phyloP scores from a whole-genome alignment of 2,329 filamentous ascomycete genomes.

The Colletotrichum ledebouriae region DNA sequence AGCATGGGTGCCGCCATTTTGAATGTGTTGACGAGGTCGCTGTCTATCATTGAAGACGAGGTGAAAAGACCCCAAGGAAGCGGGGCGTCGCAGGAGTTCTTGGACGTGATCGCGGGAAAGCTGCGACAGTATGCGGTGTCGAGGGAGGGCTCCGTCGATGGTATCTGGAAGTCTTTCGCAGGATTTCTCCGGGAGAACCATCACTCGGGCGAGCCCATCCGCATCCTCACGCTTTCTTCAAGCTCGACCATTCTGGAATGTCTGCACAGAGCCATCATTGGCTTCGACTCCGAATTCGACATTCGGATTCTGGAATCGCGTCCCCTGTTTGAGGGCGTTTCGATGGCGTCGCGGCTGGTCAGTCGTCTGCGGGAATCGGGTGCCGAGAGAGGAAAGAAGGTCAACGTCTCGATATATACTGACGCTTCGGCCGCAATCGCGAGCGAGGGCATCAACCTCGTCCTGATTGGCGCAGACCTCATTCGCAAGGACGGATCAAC shows the following conservation, averaged over 20 bases:
- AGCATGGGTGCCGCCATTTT: slow-evolving; percentile 75
- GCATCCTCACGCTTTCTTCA: slow-evolving; percentile 71
- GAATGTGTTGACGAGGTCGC: slow-evolving; percentile 60
- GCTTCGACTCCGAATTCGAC: slow-evolving; percentile 58
- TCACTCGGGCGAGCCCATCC: slow-evolving; percentile 50
- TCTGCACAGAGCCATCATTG: slow-evolving; percentile 58
- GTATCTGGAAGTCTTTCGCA: slow-evolving; percentile 54
- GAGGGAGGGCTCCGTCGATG: slow-evolving; percentile 46
- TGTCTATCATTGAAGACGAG: slow-evolving; percentile 56
- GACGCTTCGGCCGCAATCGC: slow-evolving; percentile 72
- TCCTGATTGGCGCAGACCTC: slow-evolving; percentile 75
- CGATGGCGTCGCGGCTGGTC: slow-evolving; percentile 62
- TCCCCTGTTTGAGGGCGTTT: slow-evolving; percentile 75
- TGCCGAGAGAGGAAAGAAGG: slow-evolving; percentile 39
- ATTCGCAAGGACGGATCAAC: slow-evolving; percentile 70
- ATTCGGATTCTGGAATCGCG: slow-evolving; percentile 76
- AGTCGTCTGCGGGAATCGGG: slow-evolving; percentile 45
- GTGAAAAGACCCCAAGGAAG: slow-evolving; percentile 44
- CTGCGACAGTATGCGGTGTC: slow-evolving; percentile 41
- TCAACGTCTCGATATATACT: slow-evolving; percentile 66
- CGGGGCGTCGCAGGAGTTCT: slow-evolving; percentile 34
- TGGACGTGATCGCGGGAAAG: slow-evolving; percentile 41
- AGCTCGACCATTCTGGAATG: slow-evolving; percentile 71
- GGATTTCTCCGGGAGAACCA: slow-evolving; percentile 49
- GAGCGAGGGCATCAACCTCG: slow-evolving; percentile 63